phyloP scores from a whole-genome alignment of 768 basidiomycete species.

The Crepidotus variabilis region DNA sequence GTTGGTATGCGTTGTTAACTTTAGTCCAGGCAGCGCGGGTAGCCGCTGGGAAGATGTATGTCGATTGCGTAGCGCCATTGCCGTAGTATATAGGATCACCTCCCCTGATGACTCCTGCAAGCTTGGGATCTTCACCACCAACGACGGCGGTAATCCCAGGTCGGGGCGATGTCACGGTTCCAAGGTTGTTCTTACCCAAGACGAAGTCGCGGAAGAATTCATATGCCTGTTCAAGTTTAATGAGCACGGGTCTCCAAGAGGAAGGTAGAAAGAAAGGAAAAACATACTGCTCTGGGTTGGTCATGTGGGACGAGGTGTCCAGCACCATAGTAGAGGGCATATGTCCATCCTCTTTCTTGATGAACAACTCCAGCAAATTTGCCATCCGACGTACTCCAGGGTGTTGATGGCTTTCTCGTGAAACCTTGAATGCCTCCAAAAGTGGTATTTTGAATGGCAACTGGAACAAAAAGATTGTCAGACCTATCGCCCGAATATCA shows the following conservation, averaged over 20 bases:
- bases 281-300: conserved; percentile 34
- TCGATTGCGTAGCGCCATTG: conserved; percentile 43
- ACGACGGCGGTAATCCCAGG: conserved; percentile 28
- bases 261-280: background rate
- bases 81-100: conserved; percentile 56
- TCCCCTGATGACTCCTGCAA: conserved; percentile 48
- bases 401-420: conserved; percentile 61
- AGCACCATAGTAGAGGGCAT: conserved; percentile 37
- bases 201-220: conserved; percentile 65
- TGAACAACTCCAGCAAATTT: conserved; percentile 66
- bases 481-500: background rate
- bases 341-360: conserved; percentile 70
- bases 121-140: conserved; percentile 46
- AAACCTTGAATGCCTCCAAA: conserved; percentile 79
- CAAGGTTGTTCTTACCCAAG: conserved; percentile 50
- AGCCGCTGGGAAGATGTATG: conserved; percentile 49
- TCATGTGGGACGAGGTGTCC: conserved; percentile 38
- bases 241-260: background rate
- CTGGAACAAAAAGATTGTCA: conserved; percentile 25
- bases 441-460: conserved; percentile 73
- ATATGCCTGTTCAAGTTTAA: conserved; percentile 40
- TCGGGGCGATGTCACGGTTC: conserved; percentile 39
- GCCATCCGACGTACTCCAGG: conserved; percentile 59
- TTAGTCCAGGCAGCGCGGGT: conserved; percentile 55
- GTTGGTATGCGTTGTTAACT: conserved; percentile 29